Conservation (phyloP, 495 filamentous ascomycete genomes). For the Thermothielavioides terrestris region DNA sequence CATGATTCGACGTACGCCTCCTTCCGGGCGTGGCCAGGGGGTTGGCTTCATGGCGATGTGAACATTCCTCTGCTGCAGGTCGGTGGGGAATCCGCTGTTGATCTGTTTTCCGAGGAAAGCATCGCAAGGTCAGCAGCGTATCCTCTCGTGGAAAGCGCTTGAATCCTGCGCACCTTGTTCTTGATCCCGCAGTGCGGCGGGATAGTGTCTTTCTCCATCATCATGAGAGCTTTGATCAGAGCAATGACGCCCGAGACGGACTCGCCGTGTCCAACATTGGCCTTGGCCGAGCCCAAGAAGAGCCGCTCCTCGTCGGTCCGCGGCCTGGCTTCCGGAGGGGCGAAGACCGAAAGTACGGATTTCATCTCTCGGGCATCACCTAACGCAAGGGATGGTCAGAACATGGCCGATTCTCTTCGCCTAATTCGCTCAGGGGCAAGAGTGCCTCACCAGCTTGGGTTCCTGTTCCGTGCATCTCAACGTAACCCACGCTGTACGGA, state of each 20-base stretch:
- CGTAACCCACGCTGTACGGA: slow-evolving; percentile 59
- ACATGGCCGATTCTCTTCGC: no score
- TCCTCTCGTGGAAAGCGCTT: no score
- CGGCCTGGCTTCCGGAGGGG: slow-evolving; percentile 49
- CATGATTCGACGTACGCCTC: slow-evolving; percentile 42
- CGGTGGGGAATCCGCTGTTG: slow-evolving; percentile 66
- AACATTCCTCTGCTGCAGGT: slow-evolving; percentile 61
- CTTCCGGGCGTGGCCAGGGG: slow-evolving; percentile 47
- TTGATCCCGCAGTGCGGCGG: slow-evolving; percentile 78
- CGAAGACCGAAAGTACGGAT: slow-evolving; percentile 66
- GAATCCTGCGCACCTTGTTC: no score
- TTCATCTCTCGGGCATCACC: no score
- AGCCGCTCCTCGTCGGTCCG: slow-evolving; percentile 58
- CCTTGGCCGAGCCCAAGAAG: slow-evolving; percentile 69
- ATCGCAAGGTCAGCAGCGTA: no score
- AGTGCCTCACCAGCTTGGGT: slow-evolving; percentile 68
- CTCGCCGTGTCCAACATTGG: slow-evolving; percentile 81
- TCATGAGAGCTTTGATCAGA: slow-evolving; percentile 71
- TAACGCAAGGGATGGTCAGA: no score
- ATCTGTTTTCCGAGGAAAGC: slow-evolving; percentile 43
- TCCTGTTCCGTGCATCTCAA: slow-evolving; percentile 83
- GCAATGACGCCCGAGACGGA: slow-evolving; percentile 70
- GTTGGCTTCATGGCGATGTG: slow-evolving; percentile 48
- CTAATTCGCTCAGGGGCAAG: no score
- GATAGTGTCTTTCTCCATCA: slow-evolving; percentile 71